A percentile compares a stretch with the other conserved stretches of the same genome.
These are phyloP conservation scores for Boletus vermiculosoides DNA, from an alignment of 768 basidiomycete species.

Conservation along the genomic window DNA sequence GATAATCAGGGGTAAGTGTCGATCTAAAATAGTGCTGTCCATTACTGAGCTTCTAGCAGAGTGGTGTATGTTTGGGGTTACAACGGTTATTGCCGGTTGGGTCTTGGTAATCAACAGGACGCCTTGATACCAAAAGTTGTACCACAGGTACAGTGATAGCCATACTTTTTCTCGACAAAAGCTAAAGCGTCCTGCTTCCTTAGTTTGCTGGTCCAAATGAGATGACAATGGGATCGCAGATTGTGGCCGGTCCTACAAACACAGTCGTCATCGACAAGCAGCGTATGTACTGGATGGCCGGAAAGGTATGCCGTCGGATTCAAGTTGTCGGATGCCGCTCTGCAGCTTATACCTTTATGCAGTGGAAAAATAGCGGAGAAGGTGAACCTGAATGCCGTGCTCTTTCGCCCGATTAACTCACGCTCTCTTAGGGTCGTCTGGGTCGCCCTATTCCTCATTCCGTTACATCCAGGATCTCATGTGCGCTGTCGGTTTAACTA, in stretches of 20 bases:
- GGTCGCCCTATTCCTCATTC: conserved; percentile 86
- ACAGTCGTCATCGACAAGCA: conserved; percentile 83
- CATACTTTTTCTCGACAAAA: neutral
- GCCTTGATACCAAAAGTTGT: conserved; percentile 77
- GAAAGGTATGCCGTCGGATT: conserved; percentile 50
- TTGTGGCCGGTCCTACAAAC: conserved; percentile 80
- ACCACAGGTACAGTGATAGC: conserved; percentile 55
- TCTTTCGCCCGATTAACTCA: conserved; percentile 2
- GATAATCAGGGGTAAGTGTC: conserved; percentile 65
- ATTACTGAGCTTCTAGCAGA: conserved; percentile 37
- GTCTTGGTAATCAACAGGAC: conserved; percentile 84
- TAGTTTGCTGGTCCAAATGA: conserved; percentile 76
- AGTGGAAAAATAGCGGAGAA: conserved; percentile 97
- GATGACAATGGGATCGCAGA: conserved; percentile 54
- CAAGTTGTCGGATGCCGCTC: neutral
- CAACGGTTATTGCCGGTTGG: conserved; percentile 89
- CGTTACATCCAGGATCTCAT: conserved; percentile 84
- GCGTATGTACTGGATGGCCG: conserved; percentile 86
- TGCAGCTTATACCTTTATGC: conserved; percentile 6
- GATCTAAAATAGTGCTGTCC: neutral
- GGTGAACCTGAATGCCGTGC: conserved; percentile 40
- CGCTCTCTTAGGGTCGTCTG: conserved; percentile 72
- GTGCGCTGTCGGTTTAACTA: conserved; percentile 38
- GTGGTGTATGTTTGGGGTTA: conserved; percentile 85
- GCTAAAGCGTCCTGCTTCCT: neutral